Conservation (phyloP, 192 early-diverging fungal species). For the Piromyces sp. region DNA sequence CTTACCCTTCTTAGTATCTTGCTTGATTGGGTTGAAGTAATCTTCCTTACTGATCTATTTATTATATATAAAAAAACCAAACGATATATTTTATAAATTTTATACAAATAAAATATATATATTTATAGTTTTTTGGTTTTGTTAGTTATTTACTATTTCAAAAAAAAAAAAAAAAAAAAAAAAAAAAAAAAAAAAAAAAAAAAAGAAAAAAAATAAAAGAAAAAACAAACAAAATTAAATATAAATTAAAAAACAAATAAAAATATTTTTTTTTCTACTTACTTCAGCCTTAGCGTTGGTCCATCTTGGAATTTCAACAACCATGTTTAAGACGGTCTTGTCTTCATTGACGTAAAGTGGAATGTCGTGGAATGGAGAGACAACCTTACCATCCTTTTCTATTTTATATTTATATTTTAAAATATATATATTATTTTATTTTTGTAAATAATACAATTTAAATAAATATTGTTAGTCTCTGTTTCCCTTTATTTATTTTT, state of each 20-base stretch:
- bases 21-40: slow-evolving; percentile 93
- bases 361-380: slow-evolving; percentile 97
- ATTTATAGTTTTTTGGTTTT: no score
- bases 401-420: slow-evolving; percentile 16
- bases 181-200: no score
- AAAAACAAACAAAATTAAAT: no score
- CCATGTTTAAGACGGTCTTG: slow-evolving; percentile 90
- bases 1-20: slow-evolving; percentile 98
- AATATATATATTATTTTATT: no score
- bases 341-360: slow-evolving; percentile 82
- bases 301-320: slow-evolving; percentile 97
- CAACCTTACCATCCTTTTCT: slow-evolving; percentile 64
- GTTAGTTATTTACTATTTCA: no score
- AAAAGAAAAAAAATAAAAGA: no score
- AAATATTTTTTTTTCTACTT: slow-evolving; percentile 2
- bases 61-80: not conserved
- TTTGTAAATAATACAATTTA: no score
- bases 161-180: no score
- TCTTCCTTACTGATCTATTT: slow-evolving; percentile 83
- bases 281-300: slow-evolving; percentile 95
- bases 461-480: not conserved
- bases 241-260: no score
- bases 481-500: not conserved
- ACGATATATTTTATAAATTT: not conserved
- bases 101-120: no score